phyloP scores from a whole-genome alignment of 768 basidiomycete species.

The Roridomyces roridus region DNA sequence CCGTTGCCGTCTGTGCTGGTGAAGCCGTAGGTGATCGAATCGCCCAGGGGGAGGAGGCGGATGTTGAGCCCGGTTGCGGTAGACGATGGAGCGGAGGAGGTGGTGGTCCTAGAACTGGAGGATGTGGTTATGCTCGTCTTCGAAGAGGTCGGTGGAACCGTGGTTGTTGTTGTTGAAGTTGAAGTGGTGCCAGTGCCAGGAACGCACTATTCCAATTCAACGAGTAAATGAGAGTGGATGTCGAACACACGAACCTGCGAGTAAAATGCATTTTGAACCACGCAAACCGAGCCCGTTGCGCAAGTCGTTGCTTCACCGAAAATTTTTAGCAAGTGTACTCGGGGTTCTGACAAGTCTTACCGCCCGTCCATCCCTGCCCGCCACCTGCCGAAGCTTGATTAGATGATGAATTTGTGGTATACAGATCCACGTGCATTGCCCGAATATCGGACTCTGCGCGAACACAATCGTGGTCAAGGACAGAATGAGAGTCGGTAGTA shows the following conservation, averaged over 20 bases:
- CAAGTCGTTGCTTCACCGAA: neutral
- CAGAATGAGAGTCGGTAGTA: neutral
- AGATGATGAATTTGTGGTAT: too few relatives aligned
- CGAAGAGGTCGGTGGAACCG: neutral
- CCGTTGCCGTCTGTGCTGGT: slow-evolving; percentile 25
- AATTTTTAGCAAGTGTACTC: too few relatives aligned
- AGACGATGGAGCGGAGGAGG: slow-evolving; percentile 3
- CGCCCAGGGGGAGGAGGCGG: slow-evolving; percentile 19
- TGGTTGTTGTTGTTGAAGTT: neutral
- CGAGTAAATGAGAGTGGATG: neutral
- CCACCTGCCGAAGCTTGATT: neutral
- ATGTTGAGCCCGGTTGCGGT: slow-evolving; percentile 10
- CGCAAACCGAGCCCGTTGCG: neutral
- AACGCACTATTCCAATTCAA: neutral
- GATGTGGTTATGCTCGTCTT: neutral
- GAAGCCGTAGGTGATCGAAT: too few relatives aligned
- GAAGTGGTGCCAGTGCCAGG: neutral
- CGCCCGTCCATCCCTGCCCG: slow-evolving; percentile 3
- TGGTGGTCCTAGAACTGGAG: neutral
- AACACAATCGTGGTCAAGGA: neutral
- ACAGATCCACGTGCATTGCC: neutral
- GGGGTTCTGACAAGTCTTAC: neutral
- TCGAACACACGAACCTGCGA: slow-evolving; percentile 1
- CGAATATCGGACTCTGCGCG: neutral
- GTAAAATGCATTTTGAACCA: slow-evolving; percentile 4